Evolutionary conservation across 1,284 basidiomycete species (phyloP).

Genomic region (Athelia sp.): DNA sequence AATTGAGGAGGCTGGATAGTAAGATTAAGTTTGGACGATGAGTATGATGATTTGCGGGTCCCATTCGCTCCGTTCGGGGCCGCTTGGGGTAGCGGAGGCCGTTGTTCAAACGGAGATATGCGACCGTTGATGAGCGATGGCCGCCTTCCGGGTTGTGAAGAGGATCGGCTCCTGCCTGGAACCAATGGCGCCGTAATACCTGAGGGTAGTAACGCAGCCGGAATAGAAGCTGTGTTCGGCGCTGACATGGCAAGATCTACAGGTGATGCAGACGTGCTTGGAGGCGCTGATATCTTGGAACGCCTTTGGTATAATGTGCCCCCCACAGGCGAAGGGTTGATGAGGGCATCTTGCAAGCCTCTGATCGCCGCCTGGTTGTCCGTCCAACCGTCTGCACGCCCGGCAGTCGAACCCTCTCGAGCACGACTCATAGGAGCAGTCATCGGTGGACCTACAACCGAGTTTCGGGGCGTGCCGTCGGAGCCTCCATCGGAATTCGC

Average conservation of each 20-base stretch:
- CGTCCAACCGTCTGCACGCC: constrained; percentile 38
- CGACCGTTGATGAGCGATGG: constrained; percentile 48
- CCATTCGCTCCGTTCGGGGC: constrained; percentile 29
- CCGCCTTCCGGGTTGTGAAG: constrained; percentile 64
- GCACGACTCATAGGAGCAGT: constrained; percentile 40
- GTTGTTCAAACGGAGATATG: constrained; percentile 41
- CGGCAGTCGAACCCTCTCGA: constrained; percentile 44
- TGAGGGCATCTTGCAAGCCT: constrained; percentile 33
- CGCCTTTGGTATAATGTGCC: constrained; percentile 70
- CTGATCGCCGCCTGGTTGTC: constrained; percentile 33
- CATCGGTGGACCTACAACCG: constrained; percentile 13
- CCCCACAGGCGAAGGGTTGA: constrained; percentile 54
- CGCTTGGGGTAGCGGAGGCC: constrained; percentile 44
- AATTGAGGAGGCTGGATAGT: constrained; percentile 38
- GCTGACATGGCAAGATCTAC: constrained; percentile 50
- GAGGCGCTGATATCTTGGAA: constrained; percentile 55
- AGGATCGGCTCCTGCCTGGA: constrained; percentile 51
- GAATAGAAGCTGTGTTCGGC: constrained; percentile 31
- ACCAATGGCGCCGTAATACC: constrained; percentile 24
- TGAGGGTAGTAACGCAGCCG: constrained; percentile 39
- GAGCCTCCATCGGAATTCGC: constrained; percentile 30
- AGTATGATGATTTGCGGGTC: constrained; percentile 53
- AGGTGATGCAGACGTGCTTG: constrained; percentile 55
- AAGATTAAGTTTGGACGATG: constrained; percentile 53
- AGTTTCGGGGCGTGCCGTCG: constrained; percentile 30